Evolutionary conservation across 2,329 filamentous ascomycete genomes (phyloP).

Genomic region (Colletotrichum godetiae): DNA sequence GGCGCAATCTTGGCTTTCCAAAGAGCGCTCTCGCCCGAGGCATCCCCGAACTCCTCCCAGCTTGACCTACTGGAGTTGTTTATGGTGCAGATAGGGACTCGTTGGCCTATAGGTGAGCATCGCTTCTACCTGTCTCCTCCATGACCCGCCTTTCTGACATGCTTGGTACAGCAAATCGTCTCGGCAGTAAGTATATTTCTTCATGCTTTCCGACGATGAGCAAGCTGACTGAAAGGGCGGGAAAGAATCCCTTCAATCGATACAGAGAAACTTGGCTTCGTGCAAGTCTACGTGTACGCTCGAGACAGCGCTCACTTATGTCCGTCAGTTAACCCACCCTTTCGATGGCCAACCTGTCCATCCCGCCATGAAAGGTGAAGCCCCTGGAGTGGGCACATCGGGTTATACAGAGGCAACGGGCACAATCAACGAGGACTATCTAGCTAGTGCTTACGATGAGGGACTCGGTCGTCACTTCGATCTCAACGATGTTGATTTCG

Average conservation of each 20-base stretch:
- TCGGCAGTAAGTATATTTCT: background rate
- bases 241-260: background rate
- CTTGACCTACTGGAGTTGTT: background rate
- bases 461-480: background rate
- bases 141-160: background rate
- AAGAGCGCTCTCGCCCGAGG: background rate
- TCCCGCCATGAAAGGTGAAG: background rate
- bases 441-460: background rate
- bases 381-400: background rate
- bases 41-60: background rate
- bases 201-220: background rate
- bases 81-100: background rate
- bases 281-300: background rate
- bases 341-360: background rate
- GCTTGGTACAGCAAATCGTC: background rate
- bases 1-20: background rate
- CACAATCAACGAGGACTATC: background rate
- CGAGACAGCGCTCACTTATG: background rate
- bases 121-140: background rate
- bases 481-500: background rate
- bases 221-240: background rate
- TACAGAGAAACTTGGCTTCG: background rate
- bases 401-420: background rate
- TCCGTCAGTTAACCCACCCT: background rate
- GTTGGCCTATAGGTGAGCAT: background rate